Evolutionary conservation across 2,329 filamentous ascomycete genomes (phyloP), one percentile per base, ranked within the genome.

Genomic region (Talaromyces sp.): DNA sequence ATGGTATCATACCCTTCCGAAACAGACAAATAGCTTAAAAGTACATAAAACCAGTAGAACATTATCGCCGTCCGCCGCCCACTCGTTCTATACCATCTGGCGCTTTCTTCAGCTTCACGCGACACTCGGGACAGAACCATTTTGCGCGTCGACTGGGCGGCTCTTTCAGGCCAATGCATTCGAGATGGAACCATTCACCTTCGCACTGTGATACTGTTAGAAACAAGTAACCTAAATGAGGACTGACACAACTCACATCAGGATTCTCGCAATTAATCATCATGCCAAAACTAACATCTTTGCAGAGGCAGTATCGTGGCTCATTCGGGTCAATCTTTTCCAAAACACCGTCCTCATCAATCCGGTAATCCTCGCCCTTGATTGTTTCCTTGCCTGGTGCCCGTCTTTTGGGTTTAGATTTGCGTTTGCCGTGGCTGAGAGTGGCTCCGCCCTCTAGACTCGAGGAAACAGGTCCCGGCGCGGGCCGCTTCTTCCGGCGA

Each of bases 251-350:
- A 71, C 75, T 68, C 73, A 85, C 83, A 70, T 87, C 84, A 61
- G 83, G 82, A 69, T 88, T 86, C 70, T 89, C 87, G 71, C 87
- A 89, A 50, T 83, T 85, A 66, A 89, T 86, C 87, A 89, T 89
- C 43, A 83, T 83, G 35, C 87, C 87, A 70, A 83, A 89, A 70
- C 85, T 87, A 19, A 89, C 85, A 69, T 88, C 86, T 45, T 84
- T 84, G 70, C 87, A 89, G 49, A 87, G 74, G 72, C 87, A 89
- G 72, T 89, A 89, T n/a, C 84, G 78, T 16, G 84, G 83, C 74
- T 89, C 87, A 64, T 87, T 81, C 0, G 86, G 84, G 72, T 89
- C 86, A 65, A 89, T 84, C 68, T 82, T 75, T 67, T 82, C 80
- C 41, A 81, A 69, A 0, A 82, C 80, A 0, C 80, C 81, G 60